Conservation (phyloP, 169 alveolate species). For the Amoebophrya sp. region DNA sequence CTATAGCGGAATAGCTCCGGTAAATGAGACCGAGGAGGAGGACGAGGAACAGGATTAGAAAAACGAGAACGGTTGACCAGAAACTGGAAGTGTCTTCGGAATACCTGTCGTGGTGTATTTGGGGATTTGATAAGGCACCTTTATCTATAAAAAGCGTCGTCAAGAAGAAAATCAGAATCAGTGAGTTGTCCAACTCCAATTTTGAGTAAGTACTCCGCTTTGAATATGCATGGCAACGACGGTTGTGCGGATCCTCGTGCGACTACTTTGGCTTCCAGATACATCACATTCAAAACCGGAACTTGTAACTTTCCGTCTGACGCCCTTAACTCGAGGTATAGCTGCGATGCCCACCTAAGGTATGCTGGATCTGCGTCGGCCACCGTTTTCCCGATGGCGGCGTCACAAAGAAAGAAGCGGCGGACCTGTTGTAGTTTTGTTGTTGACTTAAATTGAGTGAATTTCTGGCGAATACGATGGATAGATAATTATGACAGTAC, state of each 20-base stretch:
- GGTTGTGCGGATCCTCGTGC: neutral
- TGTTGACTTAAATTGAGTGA: too few species aligned
- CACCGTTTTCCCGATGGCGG: neutral
- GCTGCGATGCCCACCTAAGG: neutral
- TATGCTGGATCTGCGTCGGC: neutral
- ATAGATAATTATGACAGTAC: too few species aligned
- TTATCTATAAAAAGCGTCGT: too few species aligned
- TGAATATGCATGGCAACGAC: slow-evolving; percentile 5
- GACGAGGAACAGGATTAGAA: neutral
- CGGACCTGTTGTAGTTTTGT: too few species aligned
- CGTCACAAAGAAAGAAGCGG: slow-evolving; percentile 1
- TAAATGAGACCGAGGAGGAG: neutral
- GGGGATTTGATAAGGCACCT: too few species aligned
- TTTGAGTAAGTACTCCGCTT: neutral
- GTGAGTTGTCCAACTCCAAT: too few species aligned
- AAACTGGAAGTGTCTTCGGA: neutral
- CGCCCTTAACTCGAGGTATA: neutral
- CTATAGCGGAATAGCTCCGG: neutral
- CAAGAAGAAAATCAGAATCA: too few species aligned
- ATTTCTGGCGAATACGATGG: too few species aligned
- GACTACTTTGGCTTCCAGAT: neutral
- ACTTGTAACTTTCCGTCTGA: neutral
- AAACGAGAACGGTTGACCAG: neutral
- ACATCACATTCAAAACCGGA: neutral
- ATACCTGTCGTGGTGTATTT: neutral